Evolutionary conservation across 345 rosid genomes (phyloP), one percentile per base, ranked within the genome.

Genomic region (Aurinia saxatilis): DNA sequence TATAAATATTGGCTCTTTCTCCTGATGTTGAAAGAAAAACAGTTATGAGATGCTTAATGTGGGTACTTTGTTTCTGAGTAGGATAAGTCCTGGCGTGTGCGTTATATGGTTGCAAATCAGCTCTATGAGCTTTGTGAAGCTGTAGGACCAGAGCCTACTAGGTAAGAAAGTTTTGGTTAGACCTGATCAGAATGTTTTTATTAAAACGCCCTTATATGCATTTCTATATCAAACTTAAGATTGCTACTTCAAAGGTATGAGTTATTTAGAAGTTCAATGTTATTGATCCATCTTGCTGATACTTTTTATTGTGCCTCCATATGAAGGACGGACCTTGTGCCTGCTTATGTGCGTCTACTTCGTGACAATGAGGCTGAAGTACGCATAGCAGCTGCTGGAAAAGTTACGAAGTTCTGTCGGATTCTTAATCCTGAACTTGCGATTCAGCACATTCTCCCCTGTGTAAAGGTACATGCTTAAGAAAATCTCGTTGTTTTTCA

Each of bases 331-430:
- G 96, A 85, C 23, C 67, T 92, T 76, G 90, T 89, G 52, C 98
- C 98, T 71, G 96, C 98, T 53, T 92, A 89, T 70, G 96, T 92
- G 57, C 89, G 91, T 49, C 70, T 92, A 57, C 93, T 92, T 49
- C 90, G 96, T 46, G 98, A 92, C 78, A 92, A 89, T 82, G 98
- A 92, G 75, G 98, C 98, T 77, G 98, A 92, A 85, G 98, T 92
- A 34, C 91, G 98, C 8, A 92, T 89, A 72, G 98, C 98, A 25
- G 97, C 98, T 72, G 95, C 96, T 13, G 95, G 98, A 15, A 89
- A 89, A 84, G 95, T 89, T 41, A 89, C 98, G 3, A 92, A 87
- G 76, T 92, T 92, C 75, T 92, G 95, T 74, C 81, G 90, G 61
- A 92, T 89, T 68, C 78, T 92, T 67, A 89, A 60, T 71, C 95